Base-by-base conservation (phyloP, 345 rosid species). In the Passiflora organensis region DNA sequence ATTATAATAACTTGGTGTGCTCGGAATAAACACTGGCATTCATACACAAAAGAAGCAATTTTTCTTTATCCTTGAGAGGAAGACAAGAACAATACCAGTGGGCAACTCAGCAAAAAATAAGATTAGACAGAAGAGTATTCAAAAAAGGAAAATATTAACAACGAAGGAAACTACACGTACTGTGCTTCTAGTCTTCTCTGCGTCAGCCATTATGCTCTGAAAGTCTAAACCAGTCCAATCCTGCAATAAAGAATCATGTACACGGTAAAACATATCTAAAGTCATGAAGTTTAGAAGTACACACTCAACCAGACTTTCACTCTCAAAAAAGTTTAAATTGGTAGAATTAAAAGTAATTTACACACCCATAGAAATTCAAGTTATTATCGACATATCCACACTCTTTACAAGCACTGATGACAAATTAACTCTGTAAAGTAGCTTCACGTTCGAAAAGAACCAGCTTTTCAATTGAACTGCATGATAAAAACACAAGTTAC, bases 221-320 rank as follows among this genome's bases (percentile, higher is more conserved):
- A 93, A 93, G 80, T 80, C 76, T 82, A 93, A 60, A 49, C 97
- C 97, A 58, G 95, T 93, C 99, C 99, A 93, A 54, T 93, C 99
- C 99, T 89, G 89, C 56, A 66, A 63, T 43, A 63, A 45, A 50
- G 49, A 58, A 37, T 49, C 41, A 48, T 25, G 20, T 63, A 12
- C 6, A 34, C 10, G 24, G 17, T 19, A 38, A n/a, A 16, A 53
- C 16, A 25, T 1, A 6, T 13, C 18, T 25, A 58, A 32, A 43
- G 21, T 19, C 6, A 42, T 14, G n/a, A 38, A 16, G 16, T 15
- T 37, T 22, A 45, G 32, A 54, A 12, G 5, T 28, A 28, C 8
- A 28, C 34, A 28, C 5, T 28, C 34, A 28, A 28, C 34, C 34
- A 28, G 8, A 28, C 5, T 8, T 28, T 28, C 34, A 28, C 3